A percentile compares a stretch with the other conserved stretches of the same genome.
Evolutionary conservation across 1,284 basidiomycete genomes (phyloP).

Genomic region (Sanghuangporus baumii): DNA sequence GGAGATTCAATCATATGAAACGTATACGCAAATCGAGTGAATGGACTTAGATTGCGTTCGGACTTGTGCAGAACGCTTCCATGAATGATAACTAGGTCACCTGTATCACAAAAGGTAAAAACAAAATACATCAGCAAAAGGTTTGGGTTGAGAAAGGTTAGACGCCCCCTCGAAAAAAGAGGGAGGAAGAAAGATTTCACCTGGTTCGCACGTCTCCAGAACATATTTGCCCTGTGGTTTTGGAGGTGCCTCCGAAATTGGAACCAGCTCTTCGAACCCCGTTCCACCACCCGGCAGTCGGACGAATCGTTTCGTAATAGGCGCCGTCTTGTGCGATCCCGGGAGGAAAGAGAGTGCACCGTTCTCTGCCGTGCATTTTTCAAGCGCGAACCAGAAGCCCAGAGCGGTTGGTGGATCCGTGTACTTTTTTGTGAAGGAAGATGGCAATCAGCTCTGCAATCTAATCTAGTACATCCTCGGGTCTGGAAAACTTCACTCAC

Average conservation of each 20-base stretch:
- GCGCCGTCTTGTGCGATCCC: conserved; percentile 75
- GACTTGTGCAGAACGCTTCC: conserved; percentile 88
- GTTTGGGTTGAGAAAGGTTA: not conserved
- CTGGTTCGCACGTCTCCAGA: conserved; percentile 71
- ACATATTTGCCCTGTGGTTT: conserved; percentile 54
- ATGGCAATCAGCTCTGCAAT: not conserved
- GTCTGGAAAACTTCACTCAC: conserved; percentile 32
- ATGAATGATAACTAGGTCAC: conserved; percentile 86
- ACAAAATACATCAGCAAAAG: not conserved
- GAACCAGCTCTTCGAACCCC: conserved; percentile 62
- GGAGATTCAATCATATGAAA: conserved; percentile 87
- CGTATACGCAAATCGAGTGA: conserved; percentile 86
- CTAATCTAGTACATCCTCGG: not conserved
- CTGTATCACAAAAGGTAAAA: conserved; percentile 29
- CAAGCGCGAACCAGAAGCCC: conserved; percentile 94
- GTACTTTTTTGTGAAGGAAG: conserved; percentile 48
- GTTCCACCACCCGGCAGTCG: conserved; percentile 77
- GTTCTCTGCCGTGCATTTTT: conserved; percentile 79
- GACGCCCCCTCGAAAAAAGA: not conserved
- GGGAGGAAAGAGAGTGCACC: conserved; percentile 90
- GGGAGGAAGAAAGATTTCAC: conserved; percentile 33
- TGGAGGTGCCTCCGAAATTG: conserved; percentile 38
- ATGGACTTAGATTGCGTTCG: conserved; percentile 66
- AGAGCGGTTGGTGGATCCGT: conserved; percentile 88
- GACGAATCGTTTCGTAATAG: conserved; percentile 80